phyloP scores from a whole-genome alignment of 768 basidiomycete genomes.

The Pisolithus marmoratus region DNA sequence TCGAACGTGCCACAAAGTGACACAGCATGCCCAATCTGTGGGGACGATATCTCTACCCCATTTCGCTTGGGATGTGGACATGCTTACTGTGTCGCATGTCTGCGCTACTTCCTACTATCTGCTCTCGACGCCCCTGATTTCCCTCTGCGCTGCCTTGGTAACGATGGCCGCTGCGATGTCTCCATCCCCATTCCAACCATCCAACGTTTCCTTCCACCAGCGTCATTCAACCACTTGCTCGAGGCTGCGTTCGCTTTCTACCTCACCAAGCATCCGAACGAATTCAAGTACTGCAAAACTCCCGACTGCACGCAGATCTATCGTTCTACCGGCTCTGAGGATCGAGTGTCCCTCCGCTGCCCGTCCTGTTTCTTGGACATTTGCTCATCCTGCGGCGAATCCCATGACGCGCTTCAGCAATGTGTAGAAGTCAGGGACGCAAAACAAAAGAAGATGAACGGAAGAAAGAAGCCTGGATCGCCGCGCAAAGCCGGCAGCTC shows the following conservation, averaged over 20 bases:
- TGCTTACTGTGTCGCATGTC: conserved; percentile 56
- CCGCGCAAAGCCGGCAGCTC: conserved; percentile 40
- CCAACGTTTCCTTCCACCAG: conserved; percentile 41
- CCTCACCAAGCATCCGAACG: conserved; percentile 2
- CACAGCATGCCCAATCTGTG: conserved; percentile 49
- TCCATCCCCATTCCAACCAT: conserved; percentile 50
- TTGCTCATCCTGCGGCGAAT: conserved; percentile 53
- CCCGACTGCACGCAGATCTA: conserved; percentile 76
- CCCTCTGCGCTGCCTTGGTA: conserved; percentile 64
- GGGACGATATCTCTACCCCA: conserved; percentile 37
- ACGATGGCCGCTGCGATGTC: conserved; percentile 49
- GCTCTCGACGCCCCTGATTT: conserved; percentile 52
- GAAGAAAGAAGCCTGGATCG: conserved; percentile 44
- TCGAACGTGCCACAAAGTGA: background rate
- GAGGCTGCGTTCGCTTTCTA: conserved; percentile 47
- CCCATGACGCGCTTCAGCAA: conserved; percentile 49
- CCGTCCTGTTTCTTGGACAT: conserved; percentile 62
- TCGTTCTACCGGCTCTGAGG: conserved; percentile 40
- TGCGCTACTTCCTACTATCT: conserved; percentile 51
- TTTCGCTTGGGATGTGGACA: conserved; percentile 59
- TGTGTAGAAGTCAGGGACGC: conserved; percentile 41
- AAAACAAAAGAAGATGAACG: conserved; percentile 18
- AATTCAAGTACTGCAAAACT: conserved; percentile 67
- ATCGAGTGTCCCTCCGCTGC: conserved; percentile 43
- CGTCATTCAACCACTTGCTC: conserved; percentile 50